A percentile compares a stretch with the other conserved stretches of the same genome.
Conservation (phyloP, 2,329 filamentous ascomycete genomes). For the Cordyceps javanica region DNA sequence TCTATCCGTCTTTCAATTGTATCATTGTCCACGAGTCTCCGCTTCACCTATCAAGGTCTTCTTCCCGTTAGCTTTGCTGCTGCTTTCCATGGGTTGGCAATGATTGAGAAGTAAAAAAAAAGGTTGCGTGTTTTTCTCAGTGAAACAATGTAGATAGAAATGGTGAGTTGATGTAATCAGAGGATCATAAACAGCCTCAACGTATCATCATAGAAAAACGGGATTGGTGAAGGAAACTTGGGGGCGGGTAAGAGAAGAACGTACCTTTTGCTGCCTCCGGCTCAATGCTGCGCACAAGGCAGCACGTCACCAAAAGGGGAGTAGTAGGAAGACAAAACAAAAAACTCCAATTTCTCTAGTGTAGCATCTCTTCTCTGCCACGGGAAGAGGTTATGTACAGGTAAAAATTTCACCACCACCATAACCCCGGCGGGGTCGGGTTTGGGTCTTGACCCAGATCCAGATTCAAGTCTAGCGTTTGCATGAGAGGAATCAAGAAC, state of each 20-base stretch:
- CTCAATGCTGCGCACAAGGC: not conserved
- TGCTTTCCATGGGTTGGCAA: not conserved
- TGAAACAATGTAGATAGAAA: slow-evolving; percentile 22
- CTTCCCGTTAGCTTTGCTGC: not conserved
- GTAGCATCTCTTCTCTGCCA: slow-evolving; percentile 29
- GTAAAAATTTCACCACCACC: slow-evolving; percentile 11
- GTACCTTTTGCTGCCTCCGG: slow-evolving; percentile 13
- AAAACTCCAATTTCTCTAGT: slow-evolving; percentile 37
- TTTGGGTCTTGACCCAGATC: not conserved
- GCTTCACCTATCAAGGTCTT: not conserved
- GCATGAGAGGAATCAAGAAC: no score
- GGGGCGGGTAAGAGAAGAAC: slow-evolving; percentile 8
- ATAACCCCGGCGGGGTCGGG: slow-evolving; percentile 12
- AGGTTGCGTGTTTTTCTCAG: slow-evolving; percentile 8
- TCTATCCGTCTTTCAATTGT: no score
- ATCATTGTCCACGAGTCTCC: not conserved
- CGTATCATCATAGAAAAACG: slow-evolving; percentile 33
- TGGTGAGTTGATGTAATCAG: slow-evolving; percentile 32
- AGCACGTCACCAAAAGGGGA: slow-evolving; percentile 19
- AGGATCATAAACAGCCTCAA: slow-evolving; percentile 44
- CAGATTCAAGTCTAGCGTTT: slow-evolving; percentile 10
- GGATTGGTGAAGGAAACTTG: not conserved
- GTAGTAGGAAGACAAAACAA: slow-evolving; percentile 22
- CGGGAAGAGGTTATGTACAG: slow-evolving; percentile 33
- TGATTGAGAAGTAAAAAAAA: not conserved